Percentiles rank a stretch among this genome's conserved stretches.
Conservation (phyloP, 768 basidiomycete genomes). For the Hericium coralloides region DNA sequence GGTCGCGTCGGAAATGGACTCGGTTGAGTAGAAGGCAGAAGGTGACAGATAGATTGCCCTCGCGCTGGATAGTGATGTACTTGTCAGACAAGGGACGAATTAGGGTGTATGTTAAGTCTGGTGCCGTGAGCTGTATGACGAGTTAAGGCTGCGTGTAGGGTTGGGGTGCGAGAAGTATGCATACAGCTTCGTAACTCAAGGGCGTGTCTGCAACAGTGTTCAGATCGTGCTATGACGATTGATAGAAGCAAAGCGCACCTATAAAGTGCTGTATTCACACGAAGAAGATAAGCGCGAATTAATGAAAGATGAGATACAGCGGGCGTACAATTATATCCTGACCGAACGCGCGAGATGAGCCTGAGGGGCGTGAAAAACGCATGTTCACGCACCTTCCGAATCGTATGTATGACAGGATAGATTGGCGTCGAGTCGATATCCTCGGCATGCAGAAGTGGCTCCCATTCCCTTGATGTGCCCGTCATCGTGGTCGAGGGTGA, state of each 20-base stretch:
- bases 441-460: conserved; percentile 38
- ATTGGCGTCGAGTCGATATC: conserved; percentile 53
- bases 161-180: conserved; percentile 16
- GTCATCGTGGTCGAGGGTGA: too few species aligned
- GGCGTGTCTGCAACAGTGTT: conserved; percentile 57
- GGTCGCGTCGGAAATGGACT: conserved; percentile 75
- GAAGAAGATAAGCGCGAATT: background rate
- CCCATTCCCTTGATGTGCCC: conserved; percentile 17
- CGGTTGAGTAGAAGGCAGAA: conserved; percentile 88
- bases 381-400: conserved; percentile 43
- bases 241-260: conserved; percentile 27
- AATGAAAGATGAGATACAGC: background rate
- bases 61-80: conserved; percentile 61
- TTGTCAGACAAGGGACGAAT: conserved; percentile 83
- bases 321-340: conserved; percentile 8
- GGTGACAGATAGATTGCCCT: conserved; percentile 74
- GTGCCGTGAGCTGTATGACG: conserved; percentile 53
- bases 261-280: too few species aligned
- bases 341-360: background rate
- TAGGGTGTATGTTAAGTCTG: conserved; percentile 87
- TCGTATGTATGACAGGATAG: conserved; percentile 77
- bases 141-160: background rate
- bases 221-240: conserved; percentile 22
- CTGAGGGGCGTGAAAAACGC: conserved; percentile 11
- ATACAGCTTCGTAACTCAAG: conserved; percentile 68